A percentile compares a stretch with the other conserved stretches of the same genome.
These are phyloP conservation scores for Elsinoe batatas DNA, from an alignment of 2,329 filamentous ascomycete species.

Conservation along the genomic window DNA sequence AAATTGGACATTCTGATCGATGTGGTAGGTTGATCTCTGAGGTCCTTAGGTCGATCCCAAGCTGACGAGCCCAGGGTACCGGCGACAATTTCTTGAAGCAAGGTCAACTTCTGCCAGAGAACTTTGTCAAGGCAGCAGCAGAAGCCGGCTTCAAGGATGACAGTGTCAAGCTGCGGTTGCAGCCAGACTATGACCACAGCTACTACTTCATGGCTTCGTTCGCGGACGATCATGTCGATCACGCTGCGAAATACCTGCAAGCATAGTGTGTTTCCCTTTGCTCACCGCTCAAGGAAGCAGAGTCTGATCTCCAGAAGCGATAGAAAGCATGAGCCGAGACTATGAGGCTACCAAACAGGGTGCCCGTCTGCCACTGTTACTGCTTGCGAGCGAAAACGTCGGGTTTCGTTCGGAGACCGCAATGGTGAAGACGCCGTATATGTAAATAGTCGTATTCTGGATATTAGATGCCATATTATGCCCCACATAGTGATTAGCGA, in stretches of 20 bases:
- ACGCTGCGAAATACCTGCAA: conserved; percentile 76
- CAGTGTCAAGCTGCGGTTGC: conserved; percentile 70
- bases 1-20: conserved; percentile 75
- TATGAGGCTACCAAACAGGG: background rate
- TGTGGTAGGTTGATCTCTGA: conserved; percentile 49
- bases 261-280: conserved; percentile 36
- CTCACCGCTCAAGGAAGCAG: background rate
- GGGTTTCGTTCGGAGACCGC: too few species aligned
- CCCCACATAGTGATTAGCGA: background rate
- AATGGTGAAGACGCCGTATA: too few species aligned
- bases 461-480: too few species aligned
- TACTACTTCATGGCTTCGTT: conserved; percentile 96
- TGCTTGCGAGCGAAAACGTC: background rate
- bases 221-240: conserved; percentile 78
- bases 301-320: conserved; percentile 6
- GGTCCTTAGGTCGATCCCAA: background rate
- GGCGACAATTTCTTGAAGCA: conserved; percentile 96
- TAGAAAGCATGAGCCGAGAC: conserved; percentile 1
- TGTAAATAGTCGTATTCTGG: too few species aligned
- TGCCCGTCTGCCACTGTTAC: background rate
- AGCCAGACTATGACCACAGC: conserved; percentile 88
- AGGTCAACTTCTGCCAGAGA: conserved; percentile 85
- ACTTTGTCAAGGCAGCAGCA: conserved; percentile 71
- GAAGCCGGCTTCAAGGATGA: conserved; percentile 55
- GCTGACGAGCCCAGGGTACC: conserved; percentile 53